A percentile compares a stretch with the other conserved stretches of the same genome.
phyloP scores from a whole-genome alignment of 2,329 filamentous ascomycete species.

The Chrysoporthe puriensis region DNA sequence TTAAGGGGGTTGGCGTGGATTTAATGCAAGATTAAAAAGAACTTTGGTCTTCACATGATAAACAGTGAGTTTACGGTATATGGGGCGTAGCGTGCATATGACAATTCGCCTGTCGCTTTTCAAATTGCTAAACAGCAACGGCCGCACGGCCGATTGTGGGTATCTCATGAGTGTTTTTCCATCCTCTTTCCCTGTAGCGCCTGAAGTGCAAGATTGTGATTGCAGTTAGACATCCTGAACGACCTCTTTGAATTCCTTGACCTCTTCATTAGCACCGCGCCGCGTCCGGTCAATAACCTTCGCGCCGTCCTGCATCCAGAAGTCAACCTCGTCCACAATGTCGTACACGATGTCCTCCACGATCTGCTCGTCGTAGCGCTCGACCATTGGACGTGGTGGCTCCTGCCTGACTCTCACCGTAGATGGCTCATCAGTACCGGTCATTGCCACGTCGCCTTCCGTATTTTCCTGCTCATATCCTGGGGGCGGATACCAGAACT shows the following conservation, averaged over 20 bases:
- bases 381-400: conserved; percentile 64
- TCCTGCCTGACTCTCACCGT: conserved; percentile 27
- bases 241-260: conserved; percentile 65
- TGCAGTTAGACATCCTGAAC: conserved; percentile 61
- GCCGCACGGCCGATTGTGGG: conserved; percentile 13
- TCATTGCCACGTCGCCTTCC: conserved; percentile 54
- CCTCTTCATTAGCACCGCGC: conserved; percentile 45
- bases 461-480: conserved; percentile 50
- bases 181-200: conserved; percentile 11
- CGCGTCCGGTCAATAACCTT: conserved; percentile 52
- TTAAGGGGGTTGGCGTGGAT: conserved; percentile 80
- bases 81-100: neutral
- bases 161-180: conserved; percentile 18
- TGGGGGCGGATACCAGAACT: conserved; percentile 87
- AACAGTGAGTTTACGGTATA: neutral
- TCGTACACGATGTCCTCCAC: conserved; percentile 94
- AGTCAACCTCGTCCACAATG: conserved; percentile 91
- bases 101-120: neutral
- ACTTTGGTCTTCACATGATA: neutral
- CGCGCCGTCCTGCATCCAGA: conserved; percentile 73
- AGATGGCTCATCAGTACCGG: conserved; percentile 40
- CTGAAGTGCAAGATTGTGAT: conserved; percentile 11
- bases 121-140: neutral
- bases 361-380: conserved; percentile 90
- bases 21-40: conserved; percentile 49